A percentile compares a stretch with the other conserved stretches of the same genome.
Conservation (phyloP, 768 basidiomycete genomes). For the Mycena belliarum region DNA sequence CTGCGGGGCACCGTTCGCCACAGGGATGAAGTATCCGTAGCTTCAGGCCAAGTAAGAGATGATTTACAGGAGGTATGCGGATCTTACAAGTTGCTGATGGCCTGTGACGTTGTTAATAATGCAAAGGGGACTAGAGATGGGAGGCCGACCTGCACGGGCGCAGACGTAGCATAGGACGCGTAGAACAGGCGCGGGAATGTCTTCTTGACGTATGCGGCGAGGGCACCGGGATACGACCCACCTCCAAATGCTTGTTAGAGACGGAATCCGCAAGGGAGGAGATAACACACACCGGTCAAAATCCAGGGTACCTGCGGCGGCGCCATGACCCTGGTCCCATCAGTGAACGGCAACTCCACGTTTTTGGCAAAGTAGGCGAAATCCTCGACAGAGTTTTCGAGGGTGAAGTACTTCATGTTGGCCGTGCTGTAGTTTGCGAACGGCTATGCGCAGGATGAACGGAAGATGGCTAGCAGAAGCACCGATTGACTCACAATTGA, state of each 20-base stretch:
- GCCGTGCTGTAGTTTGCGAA: constrained; percentile 19
- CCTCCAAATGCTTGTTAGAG: constrained; percentile 18
- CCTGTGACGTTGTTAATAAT: neutral
- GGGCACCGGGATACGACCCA: constrained; percentile 17
- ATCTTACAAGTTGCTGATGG: constrained; percentile 15
- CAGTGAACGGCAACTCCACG: constrained; percentile 47
- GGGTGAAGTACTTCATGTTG: constrained; percentile 42
- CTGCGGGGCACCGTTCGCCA: constrained; percentile 45
- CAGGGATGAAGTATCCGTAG: constrained; percentile 54
- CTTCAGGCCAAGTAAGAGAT: constrained; percentile 28
- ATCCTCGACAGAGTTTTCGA: constrained; percentile 55
- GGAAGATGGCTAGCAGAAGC: neutral
- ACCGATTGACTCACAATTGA: constrained; percentile 8
- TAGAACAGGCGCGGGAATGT: constrained; percentile 17
- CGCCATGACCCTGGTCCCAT: constrained; percentile 33
- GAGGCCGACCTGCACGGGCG: constrained; percentile 10
- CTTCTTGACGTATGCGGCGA: constrained; percentile 2
- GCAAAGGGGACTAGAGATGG: neutral
- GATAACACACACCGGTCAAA: constrained; percentile 9
- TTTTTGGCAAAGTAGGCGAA: constrained; percentile 50
- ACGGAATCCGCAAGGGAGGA: neutral
- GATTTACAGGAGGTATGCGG: too few relatives aligned
- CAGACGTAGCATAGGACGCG: constrained; percentile 8
- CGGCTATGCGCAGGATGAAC: constrained; percentile 2
- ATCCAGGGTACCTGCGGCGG: constrained; percentile 21